A percentile compares a stretch with the other conserved stretches of the same genome.
Conservation (phyloP, 1,139 yeast genomes). For the Pichiaceae sp. region DNA sequence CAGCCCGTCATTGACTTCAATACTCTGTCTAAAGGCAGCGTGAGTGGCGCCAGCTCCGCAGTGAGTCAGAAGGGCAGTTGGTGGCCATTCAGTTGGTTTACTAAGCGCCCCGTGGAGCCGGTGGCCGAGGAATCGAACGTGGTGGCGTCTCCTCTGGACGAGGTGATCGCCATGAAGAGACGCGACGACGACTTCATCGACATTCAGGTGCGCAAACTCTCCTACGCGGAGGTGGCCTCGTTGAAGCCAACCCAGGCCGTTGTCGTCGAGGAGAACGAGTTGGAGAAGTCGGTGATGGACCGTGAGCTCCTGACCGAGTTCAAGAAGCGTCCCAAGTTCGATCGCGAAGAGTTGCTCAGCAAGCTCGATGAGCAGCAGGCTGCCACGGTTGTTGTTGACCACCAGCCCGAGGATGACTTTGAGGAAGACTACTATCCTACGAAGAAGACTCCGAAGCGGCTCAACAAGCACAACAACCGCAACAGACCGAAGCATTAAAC, state of each 20-base stretch:
- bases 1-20: not conserved
- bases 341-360: constrained; percentile 3
- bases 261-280: constrained; percentile 20
- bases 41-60: not conserved
- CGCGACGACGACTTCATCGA: constrained; percentile 33
- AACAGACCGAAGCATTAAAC: constrained; percentile 8
- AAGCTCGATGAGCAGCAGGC: not conserved
- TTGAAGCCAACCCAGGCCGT: constrained; percentile 15
- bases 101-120: not conserved
- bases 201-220: constrained; percentile 34
- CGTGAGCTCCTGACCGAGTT: constrained; percentile 18
- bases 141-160: constrained; percentile 10
- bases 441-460: constrained; percentile 13
- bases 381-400: constrained; percentile 1
- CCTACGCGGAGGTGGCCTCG: constrained; percentile 46
- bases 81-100: constrained; percentile 15
- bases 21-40: not conserved
- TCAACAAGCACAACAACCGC: constrained; percentile 9
- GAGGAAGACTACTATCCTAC: constrained; percentile 4
- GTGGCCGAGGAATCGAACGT: not conserved
- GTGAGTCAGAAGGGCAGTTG: not conserved
- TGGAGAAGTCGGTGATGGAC: constrained; percentile 23
- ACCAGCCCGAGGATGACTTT: constrained; percentile 1
- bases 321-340: constrained; percentile 9
- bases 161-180: constrained; percentile 25